Evolutionary conservation across 306 rosid species (phyloP), one percentile per base, ranked within the genome.

Genomic region (Glycine soja): DNA sequence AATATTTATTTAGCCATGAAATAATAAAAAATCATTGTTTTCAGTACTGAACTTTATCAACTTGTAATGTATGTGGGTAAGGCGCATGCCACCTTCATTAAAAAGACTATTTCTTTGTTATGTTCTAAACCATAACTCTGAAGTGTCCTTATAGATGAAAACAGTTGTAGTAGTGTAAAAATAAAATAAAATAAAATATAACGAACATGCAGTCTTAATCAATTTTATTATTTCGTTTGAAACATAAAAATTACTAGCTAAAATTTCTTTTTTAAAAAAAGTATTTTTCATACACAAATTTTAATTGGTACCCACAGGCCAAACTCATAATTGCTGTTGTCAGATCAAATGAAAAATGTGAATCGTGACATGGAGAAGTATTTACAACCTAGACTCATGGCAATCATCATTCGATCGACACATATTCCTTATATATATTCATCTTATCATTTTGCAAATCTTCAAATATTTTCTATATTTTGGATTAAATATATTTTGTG

Each of bases 331-430:
- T 38, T 52, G 54, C 0, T 10, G 13, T 53, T 67, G 72, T 76
- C 51, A 63, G 63, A 62, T 62, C 7, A 1, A 65, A 78, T 40
- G 66, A 38, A 19, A 16, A 52, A 43, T 43, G 76, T 30, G 82
- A 76, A 68, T 45, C 40, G 74, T 77, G 81, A 56, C 70, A 54
- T 24, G 68, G 56, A 78, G 74, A 68, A 78, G 48, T 76, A 68
- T 53, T 78, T 78, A 67, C 16, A 36, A 53, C 18, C 58, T 52
- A 68, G 4, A 19, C 34, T 54, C 58, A 38, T 50, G 42, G 63
- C 63, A 65, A 50, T 79, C 36, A 57, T 69, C 36, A 67, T 70
- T 56, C 11, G 6, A 48, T 56, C 11, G 6, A 48, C 43, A 69
- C 47, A 79, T 30, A 70, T 69, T 69, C 68, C 70, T 11, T 54